phyloP scores from a whole-genome alignment of 768 basidiomycete genomes.

The Lyophyllum shimeji region DNA sequence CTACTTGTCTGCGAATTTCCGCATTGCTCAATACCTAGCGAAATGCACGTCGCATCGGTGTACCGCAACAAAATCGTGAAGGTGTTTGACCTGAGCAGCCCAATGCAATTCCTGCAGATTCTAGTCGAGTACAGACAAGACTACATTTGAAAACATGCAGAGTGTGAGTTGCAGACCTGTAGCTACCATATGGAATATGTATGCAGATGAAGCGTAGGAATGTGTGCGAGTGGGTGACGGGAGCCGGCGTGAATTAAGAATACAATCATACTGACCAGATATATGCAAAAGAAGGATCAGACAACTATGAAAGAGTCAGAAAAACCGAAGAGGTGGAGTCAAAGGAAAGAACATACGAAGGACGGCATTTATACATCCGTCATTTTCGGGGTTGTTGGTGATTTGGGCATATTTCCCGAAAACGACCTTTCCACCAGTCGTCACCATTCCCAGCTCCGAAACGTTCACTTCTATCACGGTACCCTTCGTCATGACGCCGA shows the following conservation, averaged over 20 bases:
- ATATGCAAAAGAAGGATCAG: conserved; percentile 13
- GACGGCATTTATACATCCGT: conserved; percentile 95
- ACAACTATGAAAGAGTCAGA: conserved; percentile 21
- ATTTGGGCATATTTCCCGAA: conserved; percentile 94
- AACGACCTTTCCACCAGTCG: conserved; percentile 92
- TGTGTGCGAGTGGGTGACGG: no score
- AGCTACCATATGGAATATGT: no score
- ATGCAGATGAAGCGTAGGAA: no score
- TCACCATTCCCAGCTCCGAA: conserved; percentile 97
- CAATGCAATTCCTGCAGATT: no score
- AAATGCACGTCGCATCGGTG: no score
- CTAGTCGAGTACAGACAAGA: no score
- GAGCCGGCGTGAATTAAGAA: conserved; percentile 6
- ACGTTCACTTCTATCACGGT: conserved; percentile 99
- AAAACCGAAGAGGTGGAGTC: background rate
- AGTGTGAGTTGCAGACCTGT: no score
- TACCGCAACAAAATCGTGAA: no score
- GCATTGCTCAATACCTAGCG: no score
- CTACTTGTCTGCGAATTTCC: no score
- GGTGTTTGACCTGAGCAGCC: no score
- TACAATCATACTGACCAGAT: conserved; percentile 17
- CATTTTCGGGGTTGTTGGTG: conserved; percentile 94
- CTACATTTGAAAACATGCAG: no score
- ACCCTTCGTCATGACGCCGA: conserved; percentile 97
- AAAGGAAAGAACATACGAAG: conserved; percentile 60